phyloP scores from a whole-genome alignment of 352 stramenopile genomes.

The Phytopythium cucurbitacearum region DNA sequence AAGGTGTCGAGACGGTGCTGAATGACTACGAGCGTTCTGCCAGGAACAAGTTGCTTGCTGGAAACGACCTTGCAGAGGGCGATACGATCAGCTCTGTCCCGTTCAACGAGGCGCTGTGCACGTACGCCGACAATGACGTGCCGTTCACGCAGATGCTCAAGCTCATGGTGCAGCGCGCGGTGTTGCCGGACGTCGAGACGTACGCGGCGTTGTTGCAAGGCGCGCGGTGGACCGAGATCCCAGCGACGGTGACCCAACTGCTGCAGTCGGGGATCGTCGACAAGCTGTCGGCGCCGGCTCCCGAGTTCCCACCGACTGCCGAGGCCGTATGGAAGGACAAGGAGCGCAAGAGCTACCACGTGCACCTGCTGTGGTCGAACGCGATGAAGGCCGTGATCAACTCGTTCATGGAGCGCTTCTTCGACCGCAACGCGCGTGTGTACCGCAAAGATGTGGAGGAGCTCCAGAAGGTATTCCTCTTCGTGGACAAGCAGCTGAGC shows the following conservation, averaged over 20 bases:
- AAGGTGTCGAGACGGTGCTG: slow-evolving; percentile 36
- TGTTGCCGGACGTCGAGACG: slow-evolving; percentile 48
- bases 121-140: slow-evolving; percentile 52
- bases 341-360: slow-evolving; percentile 24
- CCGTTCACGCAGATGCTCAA: slow-evolving; percentile 52
- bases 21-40: slow-evolving; percentile 40
- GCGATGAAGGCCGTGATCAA: slow-evolving; percentile 59
- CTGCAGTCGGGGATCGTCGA: slow-evolving; percentile 42
- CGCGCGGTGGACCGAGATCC: slow-evolving; percentile 65
- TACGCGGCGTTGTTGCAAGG: slow-evolving; percentile 58
- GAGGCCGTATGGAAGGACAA: not conserved
- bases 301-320: not conserved
- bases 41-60: slow-evolving; percentile 1
- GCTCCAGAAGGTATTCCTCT: slow-evolving; percentile 49
- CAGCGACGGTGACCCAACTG: slow-evolving; percentile 53
- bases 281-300: slow-evolving; percentile 13
- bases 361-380: slow-evolving; percentile 46
- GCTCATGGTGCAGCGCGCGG: slow-evolving; percentile 47
- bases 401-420: slow-evolving; percentile 59
- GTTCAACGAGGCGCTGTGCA: slow-evolving; percentile 60
- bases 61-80: not conserved
- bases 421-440: slow-evolving; percentile 33
- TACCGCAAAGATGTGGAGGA: slow-evolving; percentile 35
- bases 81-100: slow-evolving; percentile 23
- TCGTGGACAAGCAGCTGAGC: slow-evolving; percentile 54